Percentiles rank a stretch among this genome's conserved stretches.
Evolutionary conservation across 768 basidiomycete species (phyloP).

Genomic region (Russula lepida): DNA sequence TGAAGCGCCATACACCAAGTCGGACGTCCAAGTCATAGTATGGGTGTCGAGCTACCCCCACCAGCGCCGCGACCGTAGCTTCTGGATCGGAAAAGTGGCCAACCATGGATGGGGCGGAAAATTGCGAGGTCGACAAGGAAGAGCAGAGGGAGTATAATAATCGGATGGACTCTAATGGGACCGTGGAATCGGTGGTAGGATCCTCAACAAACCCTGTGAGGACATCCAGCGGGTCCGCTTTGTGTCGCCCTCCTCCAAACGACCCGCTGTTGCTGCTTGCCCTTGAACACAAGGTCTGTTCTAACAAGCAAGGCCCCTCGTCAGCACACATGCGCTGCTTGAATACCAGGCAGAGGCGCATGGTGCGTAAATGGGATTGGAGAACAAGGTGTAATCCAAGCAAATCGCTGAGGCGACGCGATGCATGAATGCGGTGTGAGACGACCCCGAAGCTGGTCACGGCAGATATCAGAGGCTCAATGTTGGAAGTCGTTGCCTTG

Average conservation of each 20-base stretch:
- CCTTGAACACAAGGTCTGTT: conserved; percentile 65
- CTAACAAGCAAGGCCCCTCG: conserved; percentile 47
- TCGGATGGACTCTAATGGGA: conserved; percentile 59
- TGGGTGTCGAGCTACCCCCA: conserved; percentile 68
- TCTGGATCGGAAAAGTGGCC: conserved; percentile 75
- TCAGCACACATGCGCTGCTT: conserved; percentile 39
- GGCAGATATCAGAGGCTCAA: conserved; percentile 69
- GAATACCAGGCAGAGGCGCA: conserved; percentile 52
- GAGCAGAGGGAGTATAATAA: conserved; percentile 61
- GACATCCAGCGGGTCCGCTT: conserved; percentile 67
- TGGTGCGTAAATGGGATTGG: conserved; percentile 55
- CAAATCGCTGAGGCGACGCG: conserved; percentile 63
- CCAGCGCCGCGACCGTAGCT: conserved; percentile 53
- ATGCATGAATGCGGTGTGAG: conserved; percentile 48
- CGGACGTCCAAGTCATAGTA: conserved; percentile 69
- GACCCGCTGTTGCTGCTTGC: conserved; percentile 42
- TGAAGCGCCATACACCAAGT: conserved; percentile 76
- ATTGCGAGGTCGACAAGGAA: conserved; percentile 51
- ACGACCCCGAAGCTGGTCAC: conserved; percentile 56
- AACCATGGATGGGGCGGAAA: conserved; percentile 63
- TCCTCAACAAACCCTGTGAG: conserved; percentile 60
- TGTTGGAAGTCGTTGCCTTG: conserved; percentile 69
- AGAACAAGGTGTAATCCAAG: conserved; percentile 60
- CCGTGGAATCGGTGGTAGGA: conserved; percentile 47
- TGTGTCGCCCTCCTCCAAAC: conserved; percentile 38